A percentile compares a stretch with the other conserved stretches of the same genome.
Conservation (phyloP, 1,139 yeast species). For the Diutina neorugosa region DNA sequence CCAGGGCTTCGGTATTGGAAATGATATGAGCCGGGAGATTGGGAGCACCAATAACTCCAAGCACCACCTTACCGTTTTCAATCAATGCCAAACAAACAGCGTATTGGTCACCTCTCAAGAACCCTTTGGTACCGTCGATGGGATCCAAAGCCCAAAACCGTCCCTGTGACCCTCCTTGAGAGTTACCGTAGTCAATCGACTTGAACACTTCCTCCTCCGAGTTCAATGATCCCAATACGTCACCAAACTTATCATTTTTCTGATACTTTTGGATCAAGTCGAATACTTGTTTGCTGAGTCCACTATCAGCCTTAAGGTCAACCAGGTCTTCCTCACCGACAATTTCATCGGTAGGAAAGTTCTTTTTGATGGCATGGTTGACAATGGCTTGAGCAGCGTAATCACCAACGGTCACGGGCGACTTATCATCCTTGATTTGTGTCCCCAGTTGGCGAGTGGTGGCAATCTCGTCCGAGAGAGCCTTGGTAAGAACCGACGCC, state of each 20-base stretch:
- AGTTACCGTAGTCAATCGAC: constrained; percentile 69
- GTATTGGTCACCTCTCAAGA: constrained; percentile 88
- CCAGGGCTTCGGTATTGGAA: constrained; percentile 22
- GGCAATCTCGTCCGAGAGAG: constrained; percentile 51
- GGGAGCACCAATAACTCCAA: constrained; percentile 96
- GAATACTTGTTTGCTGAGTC: constrained; percentile 33
- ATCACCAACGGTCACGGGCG: constrained; percentile 96
- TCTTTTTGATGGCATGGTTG: constrained; percentile 65
- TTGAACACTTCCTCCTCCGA: constrained; percentile 40
- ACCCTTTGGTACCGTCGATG: constrained; percentile 96
- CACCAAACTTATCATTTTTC: constrained; percentile 12
- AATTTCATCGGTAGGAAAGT: constrained; percentile 74
- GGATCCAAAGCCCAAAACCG: constrained; percentile 97
- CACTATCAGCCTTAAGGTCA: constrained; percentile 36
- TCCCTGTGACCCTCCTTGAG: constrained; percentile 65
- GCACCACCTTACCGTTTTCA: constrained; percentile 70
- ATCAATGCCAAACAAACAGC: constrained; percentile 90
- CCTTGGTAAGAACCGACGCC: constrained; percentile 68
- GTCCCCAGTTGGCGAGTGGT: constrained; percentile 45
- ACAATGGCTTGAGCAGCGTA: constrained; percentile 93
- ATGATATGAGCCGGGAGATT: constrained; percentile 38
- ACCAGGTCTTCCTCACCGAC: constrained; percentile 92
- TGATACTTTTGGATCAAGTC: constrained; percentile 38
- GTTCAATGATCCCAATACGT: constrained; percentile 28
- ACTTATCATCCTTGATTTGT: constrained; percentile 73